Evolutionary conservation across 1,284 basidiomycete genomes (phyloP), one percentile per base, ranked within the genome.

Genomic region (Pyrrhoderma lamaoense): DNA sequence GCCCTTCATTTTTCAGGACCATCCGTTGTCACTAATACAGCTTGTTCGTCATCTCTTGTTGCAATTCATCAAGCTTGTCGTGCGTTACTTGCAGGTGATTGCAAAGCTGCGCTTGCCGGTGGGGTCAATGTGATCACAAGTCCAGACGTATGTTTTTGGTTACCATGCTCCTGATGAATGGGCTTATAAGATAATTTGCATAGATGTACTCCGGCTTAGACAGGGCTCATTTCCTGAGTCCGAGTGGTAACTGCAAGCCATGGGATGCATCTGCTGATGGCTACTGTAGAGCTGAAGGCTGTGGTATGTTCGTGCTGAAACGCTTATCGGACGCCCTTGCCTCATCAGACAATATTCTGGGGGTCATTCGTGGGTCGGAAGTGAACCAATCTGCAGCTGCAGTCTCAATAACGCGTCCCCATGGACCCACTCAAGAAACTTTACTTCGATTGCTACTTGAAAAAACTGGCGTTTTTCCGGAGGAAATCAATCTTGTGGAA

Each of bases 261-360:
- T 88, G 86, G 62, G 84, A 87, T 57, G 76, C 75, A 1, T 73
- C 77, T 1, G 85, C 84, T 0, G 79, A 86, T 59, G 85, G 85
- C 1, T 88, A 88, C 60, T 79, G 76, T 27, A 77, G 85, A 44
- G 67, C 75, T n/a, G 85, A 88, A 61, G 54, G 85, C 3, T 82
- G 81, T 57, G 82, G 76, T 3, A 58, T 86, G 13, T 86, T 88
- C 59, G 75, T 88, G 4, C 65, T 88, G 21, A 88, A 88, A 64
- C 80, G 81, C 11, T 69, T 87, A 16, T 69, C 71, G 0, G 81
- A 85, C 58, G 85, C 85, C 1, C 49, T 79, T 14, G 67, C 67
- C 4, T 82, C 85, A 61, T 74, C 80, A 56, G 84, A 87, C 62
- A 70, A 70, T 42, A 77, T 88, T 50, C 64, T 82, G 14, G 85